phyloP scores from a whole-genome alignment of 2,329 filamentous ascomycete genomes.

The Aureobasidium sp. region DNA sequence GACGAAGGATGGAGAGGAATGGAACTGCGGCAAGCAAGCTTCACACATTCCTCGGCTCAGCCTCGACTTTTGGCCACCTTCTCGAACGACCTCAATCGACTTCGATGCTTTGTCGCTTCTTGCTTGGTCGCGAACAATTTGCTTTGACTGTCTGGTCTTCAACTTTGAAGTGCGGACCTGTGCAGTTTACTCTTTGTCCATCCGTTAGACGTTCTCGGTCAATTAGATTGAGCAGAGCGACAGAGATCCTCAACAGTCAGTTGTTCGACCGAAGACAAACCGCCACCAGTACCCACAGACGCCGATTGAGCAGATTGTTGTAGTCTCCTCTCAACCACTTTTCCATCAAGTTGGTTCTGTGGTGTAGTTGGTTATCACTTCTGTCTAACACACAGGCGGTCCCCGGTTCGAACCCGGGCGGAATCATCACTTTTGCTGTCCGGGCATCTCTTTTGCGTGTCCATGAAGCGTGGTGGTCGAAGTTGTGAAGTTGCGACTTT shows the following conservation, averaged over 20 bases:
- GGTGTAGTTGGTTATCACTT: conserved; percentile 10
- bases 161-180: neutral
- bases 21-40: neutral
- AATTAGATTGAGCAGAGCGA: too few relatives aligned
- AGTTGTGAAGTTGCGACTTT: too few relatives aligned
- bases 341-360: neutral
- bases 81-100: neutral
- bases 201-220: too few relatives aligned
- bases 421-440: neutral
- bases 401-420: neutral
- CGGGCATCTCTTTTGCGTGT: neutral
- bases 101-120: neutral
- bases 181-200: neutral
- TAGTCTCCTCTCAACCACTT: too few relatives aligned
- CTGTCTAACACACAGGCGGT: conserved; percentile 10
- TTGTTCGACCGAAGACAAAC: neutral
- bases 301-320: neutral
- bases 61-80: conserved; percentile 1
- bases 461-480: too few relatives aligned
- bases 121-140: too few relatives aligned
- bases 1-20: neutral
- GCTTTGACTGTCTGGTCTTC: neutral
- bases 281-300: neutral
- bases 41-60: neutral
- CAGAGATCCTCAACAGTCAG: too few relatives aligned